Base-by-base conservation (phyloP, 2,329 filamentous ascomycete species). In the Immersiporthe knoxdaviesiana region DNA sequence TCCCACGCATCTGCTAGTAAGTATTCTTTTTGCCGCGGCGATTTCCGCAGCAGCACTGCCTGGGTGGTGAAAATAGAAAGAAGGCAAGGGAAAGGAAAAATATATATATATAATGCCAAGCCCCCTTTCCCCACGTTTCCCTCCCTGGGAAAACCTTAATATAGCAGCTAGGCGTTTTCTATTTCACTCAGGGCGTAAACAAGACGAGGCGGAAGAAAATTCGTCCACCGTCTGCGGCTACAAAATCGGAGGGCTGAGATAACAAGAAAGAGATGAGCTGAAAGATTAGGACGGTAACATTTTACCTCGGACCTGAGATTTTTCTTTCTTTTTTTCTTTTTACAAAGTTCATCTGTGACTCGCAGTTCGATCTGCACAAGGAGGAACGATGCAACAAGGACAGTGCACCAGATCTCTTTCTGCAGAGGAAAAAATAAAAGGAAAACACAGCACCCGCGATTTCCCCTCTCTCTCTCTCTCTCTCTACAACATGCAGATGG, bases 61-160 rank as follows among this genome's bases (percentile, higher is more conserved):
- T 8, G 32, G 52, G 52, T 27, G 52, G 52, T 56, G 52, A 56
- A 56, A 56, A 47, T n/a, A n/a, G n/a, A n/a, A n/a, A n/a, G n/a
- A n/a, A n/a, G n/a, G n/a, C n/a, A n/a, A n/a, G n/a, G n/a, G n/a
- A n/a, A n/a, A n/a, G n/a, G n/a, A n/a, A n/a, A n/a, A n/a, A n/a
- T n/a, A n/a, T n/a, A n/a, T n/a, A n/a, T n/a, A 1, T 3, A 27
- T 32, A 18, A 54, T 56, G 52, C 50, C 7, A 24, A 1, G 41
- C 16, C 18, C 52, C 37, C 37, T 39, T 39, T 39, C 37, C n/a
- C n/a, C n/a, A n/a, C n/a, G n/a, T 35, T 27, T 54, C 24, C 4
- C 11, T n/a, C n/a, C n/a, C n/a, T n/a, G n/a, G n/a, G n/a, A 8
- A 30, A 56, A 30, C 52, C 14, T 30, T 30, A 56, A 16, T 4